A percentile compares a stretch with the other conserved stretches of the same genome.
Evolutionary conservation across 257 asterid species (phyloP).

Genomic region (Parsonsia alboflavescens): DNA sequence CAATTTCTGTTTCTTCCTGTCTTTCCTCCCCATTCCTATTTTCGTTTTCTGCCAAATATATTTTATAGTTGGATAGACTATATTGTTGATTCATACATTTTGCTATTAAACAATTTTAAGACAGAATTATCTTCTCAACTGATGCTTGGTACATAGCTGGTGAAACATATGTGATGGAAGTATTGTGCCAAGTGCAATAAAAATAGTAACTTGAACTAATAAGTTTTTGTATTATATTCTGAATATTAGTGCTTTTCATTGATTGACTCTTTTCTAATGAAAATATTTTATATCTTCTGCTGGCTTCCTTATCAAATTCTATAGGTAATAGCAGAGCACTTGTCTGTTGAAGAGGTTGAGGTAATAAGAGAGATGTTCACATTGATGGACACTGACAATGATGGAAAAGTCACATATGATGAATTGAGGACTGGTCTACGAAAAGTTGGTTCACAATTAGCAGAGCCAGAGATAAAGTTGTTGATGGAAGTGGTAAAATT

Average conservation of each 20-base stretch:
- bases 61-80: not conserved
- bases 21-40: not conserved
- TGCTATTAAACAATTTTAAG: not conserved
- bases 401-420: conserved; percentile 85
- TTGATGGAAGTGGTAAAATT: conserved; percentile 93
- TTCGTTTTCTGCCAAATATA: not conserved
- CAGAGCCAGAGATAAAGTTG: conserved; percentile 93
- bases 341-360: conserved; percentile 85
- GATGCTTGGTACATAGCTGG: not conserved
- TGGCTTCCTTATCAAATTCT: conserved; percentile 17
- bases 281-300: not conserved
- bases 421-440: conserved; percentile 81
- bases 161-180: not conserved
- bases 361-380: conserved; percentile 93
- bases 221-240: not conserved
- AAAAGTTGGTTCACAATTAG: conserved; percentile 95
- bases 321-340: conserved; percentile 91
- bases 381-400: conserved; percentile 84
- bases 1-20: not conserved
- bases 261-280: not conserved
- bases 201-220: not conserved
- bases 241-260: not conserved
- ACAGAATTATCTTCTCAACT: not conserved
- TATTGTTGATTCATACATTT: not conserved
- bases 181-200: not conserved